Base-by-base conservation (phyloP, 306 rosid genomes). In the Ziziphus jujuba region DNA sequence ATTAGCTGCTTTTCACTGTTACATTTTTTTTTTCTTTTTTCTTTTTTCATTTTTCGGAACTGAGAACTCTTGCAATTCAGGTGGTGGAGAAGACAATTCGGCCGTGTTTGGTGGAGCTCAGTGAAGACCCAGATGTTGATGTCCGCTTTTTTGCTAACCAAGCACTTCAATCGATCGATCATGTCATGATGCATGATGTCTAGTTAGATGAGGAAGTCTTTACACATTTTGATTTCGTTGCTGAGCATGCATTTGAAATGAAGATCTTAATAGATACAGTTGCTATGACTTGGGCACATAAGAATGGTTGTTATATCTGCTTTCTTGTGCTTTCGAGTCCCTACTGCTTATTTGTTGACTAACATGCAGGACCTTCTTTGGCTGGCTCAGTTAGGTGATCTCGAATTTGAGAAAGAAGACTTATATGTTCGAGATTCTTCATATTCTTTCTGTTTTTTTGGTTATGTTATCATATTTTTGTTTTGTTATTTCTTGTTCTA, bases 101-200 rank as follows among this genome's bases (percentile, higher is more conserved):
- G 36, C 98, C 98, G 15, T 75, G 95, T 70, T 74, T 91, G 80
- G 90, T 89, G 64, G 98, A 91, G 83, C 95, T 91, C 45, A 77
- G 95, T 5, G 98, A 91, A 82, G 98, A 91, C 70, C 98, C 98
- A 44, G 98, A 91, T 73, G 98, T 91, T 47, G 98, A 91, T 59
- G 98, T 91, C 36, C 90, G 98, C 50, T 85, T 81, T 74, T 92
- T 89, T 8, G 85, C 98, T 59, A 87, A 78, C 85, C 96, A 92
- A 86, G 96, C 96, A 28, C 86, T 89, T 22, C 95, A 89, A 75
- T 82, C 98, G 57, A 85, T 87, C 67, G 96, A 92, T 75, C 82
- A 89, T 63, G 89, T 89, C 19, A 87, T 89, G 92, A 89, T 92
- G 95, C 19, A 87, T 89, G 92, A 89, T 92, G 95, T 84, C 92